Conservation (phyloP, 2,329 filamentous ascomycete species). For the Mollisiaceae sp. region DNA sequence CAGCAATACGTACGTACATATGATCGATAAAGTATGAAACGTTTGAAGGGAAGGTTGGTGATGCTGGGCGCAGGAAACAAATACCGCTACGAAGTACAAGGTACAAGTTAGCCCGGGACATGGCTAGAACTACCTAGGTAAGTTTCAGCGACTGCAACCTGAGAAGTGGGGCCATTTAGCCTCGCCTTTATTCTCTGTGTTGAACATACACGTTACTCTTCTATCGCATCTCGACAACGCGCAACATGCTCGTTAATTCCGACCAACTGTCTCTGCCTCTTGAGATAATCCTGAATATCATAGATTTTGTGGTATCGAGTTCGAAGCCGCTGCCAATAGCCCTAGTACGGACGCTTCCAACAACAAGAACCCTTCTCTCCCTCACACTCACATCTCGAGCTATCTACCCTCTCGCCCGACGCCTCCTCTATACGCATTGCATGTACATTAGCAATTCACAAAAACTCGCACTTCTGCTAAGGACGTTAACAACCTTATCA, state of each 20-base stretch:
- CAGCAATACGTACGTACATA: too few species aligned
- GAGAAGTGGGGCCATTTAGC: too few species aligned
- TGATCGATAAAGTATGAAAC: too few species aligned
- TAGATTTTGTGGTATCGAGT: conserved; percentile 19
- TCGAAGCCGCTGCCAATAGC: conserved; percentile 19
- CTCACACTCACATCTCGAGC: conserved; percentile 51
- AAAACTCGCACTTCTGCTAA: conserved; percentile 44
- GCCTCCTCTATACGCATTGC: conserved; percentile 52
- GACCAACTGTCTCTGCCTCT: conserved; percentile 8
- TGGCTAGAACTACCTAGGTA: too few species aligned
- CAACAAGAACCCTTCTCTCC: conserved; percentile 51
- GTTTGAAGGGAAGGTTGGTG: too few species aligned
- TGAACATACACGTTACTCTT: too few species aligned
- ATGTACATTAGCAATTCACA: conserved; percentile 51
- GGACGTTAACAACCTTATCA: neutral
- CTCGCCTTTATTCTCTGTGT: too few species aligned
- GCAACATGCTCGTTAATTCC: conserved; percentile 6
- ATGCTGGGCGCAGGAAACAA: too few species aligned
- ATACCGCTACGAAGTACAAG: too few species aligned
- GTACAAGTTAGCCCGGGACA: too few species aligned
- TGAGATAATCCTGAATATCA: conserved; percentile 24
- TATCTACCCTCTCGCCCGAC: conserved; percentile 48
- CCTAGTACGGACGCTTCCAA: conserved; percentile 47
- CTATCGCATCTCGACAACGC: neutral
- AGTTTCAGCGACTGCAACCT: too few species aligned